Evolutionary conservation across 129 eudicot species (phyloP).

Genomic region (Scalesia atractyloides): DNA sequence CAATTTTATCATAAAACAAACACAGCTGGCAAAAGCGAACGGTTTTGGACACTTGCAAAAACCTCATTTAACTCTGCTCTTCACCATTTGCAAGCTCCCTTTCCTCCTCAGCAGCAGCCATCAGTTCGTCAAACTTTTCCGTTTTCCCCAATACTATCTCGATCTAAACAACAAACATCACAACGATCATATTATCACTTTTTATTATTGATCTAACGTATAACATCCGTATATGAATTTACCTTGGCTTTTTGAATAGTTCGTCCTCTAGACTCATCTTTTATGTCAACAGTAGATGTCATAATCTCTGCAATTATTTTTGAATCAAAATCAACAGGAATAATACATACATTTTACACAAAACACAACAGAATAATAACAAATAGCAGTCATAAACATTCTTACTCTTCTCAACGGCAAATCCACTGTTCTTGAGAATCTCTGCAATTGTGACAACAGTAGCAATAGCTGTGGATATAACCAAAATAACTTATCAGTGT

Average conservation of each 20-base stretch:
- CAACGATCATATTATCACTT: not conserved
- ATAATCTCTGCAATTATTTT: conserved; percentile 59
- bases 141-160: conserved; percentile 72
- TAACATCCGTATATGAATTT: conserved; percentile 6
- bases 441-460: conserved; percentile 85
- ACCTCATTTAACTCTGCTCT: conserved; percentile 34
- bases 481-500: conserved; percentile 18
- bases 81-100: conserved; percentile 53
- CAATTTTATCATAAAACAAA: conserved; percentile 22
- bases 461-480: conserved; percentile 70
- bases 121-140: conserved; percentile 69
- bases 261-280: conserved; percentile 77
- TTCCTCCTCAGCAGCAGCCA: conserved; percentile 84
- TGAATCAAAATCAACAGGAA: not conserved
- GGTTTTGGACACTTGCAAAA: conserved; percentile 3
- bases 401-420: conserved; percentile 87
- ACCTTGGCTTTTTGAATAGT: conserved; percentile 84
- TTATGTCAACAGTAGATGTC: conserved; percentile 83
- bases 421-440: conserved; percentile 82
- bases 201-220: not conserved
- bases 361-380: not conserved
- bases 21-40: conserved; percentile 8
- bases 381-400: not conserved
- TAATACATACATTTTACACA: not conserved
- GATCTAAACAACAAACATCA: conserved; percentile 41